Evolutionary conservation across 2,329 filamentous ascomycete genomes (phyloP), one percentile per base, ranked within the genome.

Genomic region (Lasiodiplodia citricola): DNA sequence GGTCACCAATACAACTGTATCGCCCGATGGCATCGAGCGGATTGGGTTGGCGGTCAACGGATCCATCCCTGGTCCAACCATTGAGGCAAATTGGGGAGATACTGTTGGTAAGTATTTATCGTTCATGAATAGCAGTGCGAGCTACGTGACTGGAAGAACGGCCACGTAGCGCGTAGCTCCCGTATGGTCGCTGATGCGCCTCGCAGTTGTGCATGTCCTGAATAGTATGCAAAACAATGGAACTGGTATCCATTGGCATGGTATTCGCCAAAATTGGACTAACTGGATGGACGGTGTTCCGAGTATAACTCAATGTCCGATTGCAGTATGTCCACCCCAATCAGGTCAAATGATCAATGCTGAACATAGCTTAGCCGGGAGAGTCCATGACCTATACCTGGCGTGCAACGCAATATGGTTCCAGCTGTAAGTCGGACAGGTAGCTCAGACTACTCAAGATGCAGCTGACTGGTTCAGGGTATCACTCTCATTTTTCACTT

Each of bases 1-100:
- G 3, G 75, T 88, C 68, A 85, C 81, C 69, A 83, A 86, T 25
- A 84, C 81, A 2, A 74, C 78, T 44, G 71, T 81, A 55, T 91
- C 92, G 73, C 92, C 92, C 0, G 92, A 95, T 80, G 90, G 89
- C 25, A 85, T 85, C 69, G 83, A 87, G 50, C 86, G 92, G 38
- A 85, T 88, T n/a, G 87, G 87, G 3, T 92, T 95, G 75, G 91
- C 91, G 56, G 91, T 96, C 81, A 95, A 96, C 74, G 87, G 87
- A 4, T 78, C 90, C 80, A 93, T 92, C 90, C 92, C 92, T 1
- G 85, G 91, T 65, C 92, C 92, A 0, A 79, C 80, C 31, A 89
- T 93, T 68, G 84, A 87, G 64, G 90, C 87, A 47, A 85, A 85
- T 58, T 81, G 89, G 62, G 90, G 90, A 68, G 90, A 92, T 75